Evolutionary conservation across 1,139 yeast genomes (phyloP).

Genomic region (Taphrina sp.): DNA sequence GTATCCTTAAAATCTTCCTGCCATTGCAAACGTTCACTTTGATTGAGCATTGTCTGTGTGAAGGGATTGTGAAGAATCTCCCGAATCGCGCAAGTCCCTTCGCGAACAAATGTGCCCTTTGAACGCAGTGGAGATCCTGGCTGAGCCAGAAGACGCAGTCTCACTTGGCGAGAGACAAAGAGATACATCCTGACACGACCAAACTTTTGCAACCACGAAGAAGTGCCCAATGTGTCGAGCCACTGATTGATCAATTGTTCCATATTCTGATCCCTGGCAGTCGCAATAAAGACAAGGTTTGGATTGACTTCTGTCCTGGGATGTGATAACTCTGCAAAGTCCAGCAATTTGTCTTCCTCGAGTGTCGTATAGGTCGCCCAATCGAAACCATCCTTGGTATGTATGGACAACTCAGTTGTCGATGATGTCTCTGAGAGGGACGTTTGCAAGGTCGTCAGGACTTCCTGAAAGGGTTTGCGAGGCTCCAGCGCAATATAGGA

Average conservation of each 20-base stretch:
- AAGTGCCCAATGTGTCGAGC: constrained; percentile 20
- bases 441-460: too few species aligned
- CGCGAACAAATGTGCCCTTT: constrained; percentile 25
- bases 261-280: background rate
- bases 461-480: constrained; percentile 8
- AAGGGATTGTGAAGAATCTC: constrained; percentile 22
- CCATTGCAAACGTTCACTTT: background rate
- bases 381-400: constrained; percentile 15
- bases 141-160: constrained; percentile 16
- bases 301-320: constrained; percentile 18
- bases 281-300: constrained; percentile 16
- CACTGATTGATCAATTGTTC: constrained; percentile 27
- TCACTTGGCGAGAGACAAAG: constrained; percentile 14
- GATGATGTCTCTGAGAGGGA: background rate
- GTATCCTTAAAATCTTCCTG: constrained; percentile 16
- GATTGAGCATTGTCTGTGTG: background rate
- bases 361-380: constrained; percentile 16
- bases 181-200: constrained; percentile 26
- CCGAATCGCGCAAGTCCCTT: constrained; percentile 18
- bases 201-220: constrained; percentile 22
- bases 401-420: background rate
- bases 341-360: constrained; percentile 10
- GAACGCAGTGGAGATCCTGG: constrained; percentile 21
- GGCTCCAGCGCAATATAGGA: constrained; percentile 15
- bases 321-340: constrained; percentile 1